Percentiles rank a stretch among this genome's conserved stretches.
Conservation (phyloP, 176 grass and related monocot species). For the Tillandsia fasciculata region DNA sequence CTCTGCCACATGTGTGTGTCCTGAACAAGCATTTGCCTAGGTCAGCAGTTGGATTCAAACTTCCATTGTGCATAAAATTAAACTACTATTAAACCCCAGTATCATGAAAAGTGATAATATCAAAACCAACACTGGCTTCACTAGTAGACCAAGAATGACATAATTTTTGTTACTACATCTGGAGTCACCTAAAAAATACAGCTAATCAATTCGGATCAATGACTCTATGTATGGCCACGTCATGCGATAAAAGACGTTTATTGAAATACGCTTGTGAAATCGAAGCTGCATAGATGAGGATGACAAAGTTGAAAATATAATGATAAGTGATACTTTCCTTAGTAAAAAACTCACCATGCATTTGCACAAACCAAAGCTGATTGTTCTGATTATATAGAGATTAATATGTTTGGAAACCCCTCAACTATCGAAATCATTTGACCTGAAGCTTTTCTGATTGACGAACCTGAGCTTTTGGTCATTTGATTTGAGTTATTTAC, state of each 20-base stretch:
- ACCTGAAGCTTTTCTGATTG: too few relatives aligned
- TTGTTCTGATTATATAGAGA: too few relatives aligned
- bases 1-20: slow-evolving; percentile 92
- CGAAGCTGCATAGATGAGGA: neutral
- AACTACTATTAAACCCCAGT: neutral
- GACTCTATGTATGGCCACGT: neutral
- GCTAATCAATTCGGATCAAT: too few relatives aligned
- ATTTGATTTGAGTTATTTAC: too few relatives aligned
- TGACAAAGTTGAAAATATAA: neutral
- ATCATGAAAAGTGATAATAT: slow-evolving; percentile 9
- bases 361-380: neutral
- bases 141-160: neutral
- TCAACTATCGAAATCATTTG: too few relatives aligned
- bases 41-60: slow-evolving; percentile 25
- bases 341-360: neutral
- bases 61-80: slow-evolving; percentile 10
- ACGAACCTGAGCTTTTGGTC: too few relatives aligned
- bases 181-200: too few relatives aligned
- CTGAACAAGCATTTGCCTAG: slow-evolving; percentile 48
- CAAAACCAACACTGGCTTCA: neutral
- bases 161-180: too few relatives aligned
- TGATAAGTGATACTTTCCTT: too few relatives aligned
- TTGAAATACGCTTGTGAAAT: neutral
- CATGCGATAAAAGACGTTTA: neutral
- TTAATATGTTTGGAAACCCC: too few relatives aligned